Evolutionary conservation across 805 yeast genomes (phyloP), one percentile per base, ranked within the genome.

Genomic region (Zygosaccharomyces bisporus): DNA sequence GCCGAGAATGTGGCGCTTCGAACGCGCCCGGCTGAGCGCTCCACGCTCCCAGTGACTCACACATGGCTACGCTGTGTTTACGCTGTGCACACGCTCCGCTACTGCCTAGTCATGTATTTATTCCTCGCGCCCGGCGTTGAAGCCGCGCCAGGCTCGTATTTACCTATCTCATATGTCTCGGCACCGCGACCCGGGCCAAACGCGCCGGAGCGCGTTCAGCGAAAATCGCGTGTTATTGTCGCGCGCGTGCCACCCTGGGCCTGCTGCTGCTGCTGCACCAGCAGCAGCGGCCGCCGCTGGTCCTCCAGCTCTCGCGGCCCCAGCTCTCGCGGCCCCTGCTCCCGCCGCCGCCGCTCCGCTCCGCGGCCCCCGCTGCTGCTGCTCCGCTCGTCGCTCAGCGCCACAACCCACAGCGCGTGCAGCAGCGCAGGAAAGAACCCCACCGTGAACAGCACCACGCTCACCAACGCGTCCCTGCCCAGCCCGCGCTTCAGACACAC

Each of bases 401-500:
- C 32, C 44, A 84, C 81, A 46, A 84, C 76, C 60, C 81, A 84
- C 64, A 81, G 72, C 4, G 85, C 72, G 61, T 84, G 91, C 34
- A 83, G 63, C 40, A 83, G 67, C 3, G 89, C 89, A 0, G 91
- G 91, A 45, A 84, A 64, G 60, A 75, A 80, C 2, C 89, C 86
- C 24, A 83, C 64, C 6, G 80, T 40, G 51, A 81, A 79, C 33
- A 84, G 68, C 20, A 77, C 61, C 32, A 83, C 69, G 59, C 83
- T 84, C 49, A 83, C 76, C 67, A 75, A 68, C 52, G 60, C 51
- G 41, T 63, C 67, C 42, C 57, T 57, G 6, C 61, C 50, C 43
- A 53, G 52, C 1, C 90, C 90, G 54, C 86, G 68, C 63, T 84
- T 84, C 50, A 82, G 59, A 39, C 79, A 73, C 18, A 84, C 90